Evolutionary conservation across 768 basidiomycete species (phyloP).

Genomic region (Leccinum boreale): DNA sequence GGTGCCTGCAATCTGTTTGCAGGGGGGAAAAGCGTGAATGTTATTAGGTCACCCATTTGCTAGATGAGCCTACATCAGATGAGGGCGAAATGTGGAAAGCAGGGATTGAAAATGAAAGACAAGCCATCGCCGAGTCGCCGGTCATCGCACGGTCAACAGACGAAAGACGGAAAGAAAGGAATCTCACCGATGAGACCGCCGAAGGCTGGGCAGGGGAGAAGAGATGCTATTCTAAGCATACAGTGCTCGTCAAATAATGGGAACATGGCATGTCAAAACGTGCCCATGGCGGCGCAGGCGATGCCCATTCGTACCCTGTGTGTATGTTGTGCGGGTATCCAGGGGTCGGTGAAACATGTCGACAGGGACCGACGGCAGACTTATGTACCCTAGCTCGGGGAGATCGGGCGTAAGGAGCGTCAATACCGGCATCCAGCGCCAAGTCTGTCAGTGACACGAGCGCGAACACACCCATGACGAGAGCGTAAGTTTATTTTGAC

Average conservation of each 20-base stretch:
- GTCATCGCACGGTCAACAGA: no score
- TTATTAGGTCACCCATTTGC: constrained; percentile 12
- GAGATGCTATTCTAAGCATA: background rate
- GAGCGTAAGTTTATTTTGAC: no score
- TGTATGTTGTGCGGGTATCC: background rate
- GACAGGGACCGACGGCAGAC: background rate
- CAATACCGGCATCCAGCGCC: constrained; percentile 42
- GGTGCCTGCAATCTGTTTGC: constrained; percentile 15
- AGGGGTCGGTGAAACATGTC: background rate
- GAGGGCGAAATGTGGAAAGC: background rate
- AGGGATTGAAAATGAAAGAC: background rate
- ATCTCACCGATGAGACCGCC: background rate
- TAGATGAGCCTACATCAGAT: background rate
- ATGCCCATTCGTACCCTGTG: constrained; percentile 44
- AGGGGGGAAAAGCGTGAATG: no score
- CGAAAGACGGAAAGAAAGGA: background rate
- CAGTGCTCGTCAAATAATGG: background rate
- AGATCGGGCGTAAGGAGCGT: constrained; percentile 42
- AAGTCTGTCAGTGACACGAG: constrained; percentile 28
- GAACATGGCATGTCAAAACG: background rate
- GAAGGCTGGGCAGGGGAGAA: no score
- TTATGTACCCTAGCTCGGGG: constrained; percentile 46
- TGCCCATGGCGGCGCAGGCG: constrained; percentile 46
- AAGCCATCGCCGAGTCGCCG: no score
- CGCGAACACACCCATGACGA: background rate